Base-by-base conservation (phyloP, 305 asterid genomes). In the Fraxinus sp. region DNA sequence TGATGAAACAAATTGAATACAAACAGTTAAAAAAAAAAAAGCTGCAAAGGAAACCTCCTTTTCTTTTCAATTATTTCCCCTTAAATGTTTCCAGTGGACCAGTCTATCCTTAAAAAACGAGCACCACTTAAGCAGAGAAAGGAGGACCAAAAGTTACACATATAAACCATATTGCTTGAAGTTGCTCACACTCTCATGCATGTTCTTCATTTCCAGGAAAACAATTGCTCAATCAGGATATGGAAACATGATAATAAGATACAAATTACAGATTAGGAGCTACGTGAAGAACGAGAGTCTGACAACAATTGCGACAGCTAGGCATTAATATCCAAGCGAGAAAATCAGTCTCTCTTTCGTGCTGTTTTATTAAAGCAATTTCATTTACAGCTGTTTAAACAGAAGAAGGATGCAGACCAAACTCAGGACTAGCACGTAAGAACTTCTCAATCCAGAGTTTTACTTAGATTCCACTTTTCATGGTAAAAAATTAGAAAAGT, bases 201-300 rank as follows among this genome's bases (percentile, higher is more conserved):
- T 76, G 33, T 66, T 66, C 28, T 28, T 70, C 41, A 3, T 35
- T 70, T 70, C n/a, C 75, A 68, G 22, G 4, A 30, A 28, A 70
- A 55, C n/a, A 11, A 62, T 81, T 79, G 49, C 80, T 72, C n/a
- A 43, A 20, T 46, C 30, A 36, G 75, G 32, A 55, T 36, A 64
- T 35, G 41, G 55, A 28, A 79, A 83, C 76, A 81, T 66, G 59
- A 84, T 43, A 28, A 57, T 73, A 66, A 49, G 77, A 79, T 64
- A 13, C n/a, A 26, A 26, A 24, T 77, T 46, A 52, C 18, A 55
- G 73, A n/a, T 71, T 35, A 18, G 73, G 73, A 73, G 66, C 37
- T 77, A 70, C 71, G 8, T 30, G 18, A 83, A 35, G 72, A 57
- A 49, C 9, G 37, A 70, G 49, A 62, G 79, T 77, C 52, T 5